Conservation (phyloP, 805 yeast genomes). For the Sugiyamaella boreocaroliniensis region DNA sequence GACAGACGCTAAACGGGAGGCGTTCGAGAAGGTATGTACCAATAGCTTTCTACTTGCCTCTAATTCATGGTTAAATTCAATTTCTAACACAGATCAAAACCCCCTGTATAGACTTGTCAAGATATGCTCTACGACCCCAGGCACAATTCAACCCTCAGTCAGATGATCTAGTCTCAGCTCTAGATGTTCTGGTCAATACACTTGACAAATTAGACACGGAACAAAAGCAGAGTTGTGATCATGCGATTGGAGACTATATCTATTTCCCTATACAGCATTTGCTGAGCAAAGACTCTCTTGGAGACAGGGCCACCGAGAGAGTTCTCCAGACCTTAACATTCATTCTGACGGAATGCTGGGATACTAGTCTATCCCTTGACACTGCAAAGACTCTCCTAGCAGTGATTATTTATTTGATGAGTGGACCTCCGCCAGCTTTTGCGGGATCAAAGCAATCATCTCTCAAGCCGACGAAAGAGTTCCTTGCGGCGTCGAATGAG, state of each 20-base stretch:
- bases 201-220: slow-evolving; percentile 3
- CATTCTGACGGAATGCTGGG: slow-evolving; percentile 46
- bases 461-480: slow-evolving; percentile 9
- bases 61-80: too few relatives aligned
- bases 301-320: slow-evolving; percentile 41
- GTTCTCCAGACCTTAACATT: slow-evolving; percentile 40
- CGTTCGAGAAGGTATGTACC: slow-evolving; percentile 4
- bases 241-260: slow-evolving; percentile 49
- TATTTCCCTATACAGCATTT: slow-evolving; percentile 55
- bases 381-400: slow-evolving; percentile 23
- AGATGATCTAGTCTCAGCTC: slow-evolving; percentile 13
- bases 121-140: slow-evolving; percentile 8
- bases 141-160: slow-evolving; percentile 11
- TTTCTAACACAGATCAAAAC: slow-evolving; percentile 6
- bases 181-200: slow-evolving; percentile 13
- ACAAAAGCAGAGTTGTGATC: slow-evolving; percentile 8
- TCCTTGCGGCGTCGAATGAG: slow-evolving; percentile 17
- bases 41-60: too few relatives aligned
- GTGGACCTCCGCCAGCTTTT: slow-evolving; percentile 9
- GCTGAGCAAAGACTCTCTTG: slow-evolving; percentile 41
- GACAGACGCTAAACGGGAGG: not conserved
- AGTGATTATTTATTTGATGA: slow-evolving; percentile 21
- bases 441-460: slow-evolving; percentile 16
- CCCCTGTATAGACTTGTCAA: slow-evolving; percentile 9
- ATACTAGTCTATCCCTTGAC: slow-evolving; percentile 11